phyloP scores from a whole-genome alignment of 2,329 filamentous ascomycete genomes.

The Erysiphe pisi region DNA sequence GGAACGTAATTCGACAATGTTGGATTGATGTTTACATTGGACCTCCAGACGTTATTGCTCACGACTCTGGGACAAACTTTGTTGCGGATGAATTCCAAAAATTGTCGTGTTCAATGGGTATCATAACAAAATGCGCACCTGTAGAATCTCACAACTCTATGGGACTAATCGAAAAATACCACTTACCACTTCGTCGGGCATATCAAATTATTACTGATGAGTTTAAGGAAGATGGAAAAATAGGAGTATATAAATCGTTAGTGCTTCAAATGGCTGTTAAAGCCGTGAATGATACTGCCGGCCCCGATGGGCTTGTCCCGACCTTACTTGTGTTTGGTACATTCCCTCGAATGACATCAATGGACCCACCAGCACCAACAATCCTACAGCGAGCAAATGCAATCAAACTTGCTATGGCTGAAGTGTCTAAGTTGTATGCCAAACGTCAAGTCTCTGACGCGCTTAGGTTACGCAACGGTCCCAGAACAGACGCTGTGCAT shows the following conservation, averaged over 20 bases:
- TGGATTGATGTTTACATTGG: slow-evolving; percentile 29
- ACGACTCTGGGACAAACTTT: slow-evolving; percentile 28
- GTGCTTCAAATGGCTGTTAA: not conserved
- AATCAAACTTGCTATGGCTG: not conserved
- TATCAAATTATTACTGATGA: not conserved
- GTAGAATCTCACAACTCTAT: not conserved
- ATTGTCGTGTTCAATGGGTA: not conserved
- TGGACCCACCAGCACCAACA: not conserved
- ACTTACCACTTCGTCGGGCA: not conserved
- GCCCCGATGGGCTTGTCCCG: not conserved
- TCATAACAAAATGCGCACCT: not conserved
- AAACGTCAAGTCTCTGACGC: not conserved
- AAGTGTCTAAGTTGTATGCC: not conserved
- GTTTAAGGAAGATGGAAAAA: not conserved
- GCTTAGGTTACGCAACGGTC: not conserved
- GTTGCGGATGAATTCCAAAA: slow-evolving; percentile 11
- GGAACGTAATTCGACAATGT: slow-evolving; percentile 4
- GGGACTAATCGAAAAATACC: not conserved
- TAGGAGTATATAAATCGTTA: not conserved
- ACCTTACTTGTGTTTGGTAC: not conserved
- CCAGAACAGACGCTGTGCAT: not conserved
- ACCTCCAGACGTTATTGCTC: not conserved
- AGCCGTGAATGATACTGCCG: not conserved
- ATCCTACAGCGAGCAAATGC: not conserved
- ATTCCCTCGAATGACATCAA: not conserved